These are phyloP conservation scores for Sphaceloma murrayae DNA, from an alignment of 2,329 filamentous ascomycete genomes.

Conservation along the genomic window DNA sequence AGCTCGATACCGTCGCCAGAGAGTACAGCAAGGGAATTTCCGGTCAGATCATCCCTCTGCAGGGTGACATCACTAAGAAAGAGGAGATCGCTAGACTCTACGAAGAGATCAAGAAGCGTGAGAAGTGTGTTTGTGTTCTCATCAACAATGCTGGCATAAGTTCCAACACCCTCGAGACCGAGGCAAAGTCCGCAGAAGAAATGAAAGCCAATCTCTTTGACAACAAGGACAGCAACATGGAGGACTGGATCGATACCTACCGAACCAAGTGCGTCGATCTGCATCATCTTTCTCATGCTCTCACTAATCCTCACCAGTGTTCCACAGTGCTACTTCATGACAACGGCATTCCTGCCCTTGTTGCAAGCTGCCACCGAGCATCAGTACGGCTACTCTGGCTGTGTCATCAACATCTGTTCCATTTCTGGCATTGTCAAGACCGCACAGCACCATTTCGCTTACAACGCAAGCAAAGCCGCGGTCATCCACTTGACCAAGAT, in stretches of 20 bases:
- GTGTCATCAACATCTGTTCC: slow-evolving; percentile 39
- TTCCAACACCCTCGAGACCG: slow-evolving; percentile 31
- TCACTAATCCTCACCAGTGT: slow-evolving; percentile 38
- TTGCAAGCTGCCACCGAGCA: slow-evolving; percentile 36
- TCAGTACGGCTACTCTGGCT: slow-evolving; percentile 35
- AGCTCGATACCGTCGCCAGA: slow-evolving; percentile 39
- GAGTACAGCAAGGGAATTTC: slow-evolving; percentile 36
- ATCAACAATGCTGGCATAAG: slow-evolving; percentile 42
- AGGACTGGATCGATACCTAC: slow-evolving; percentile 36
- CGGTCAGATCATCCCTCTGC: slow-evolving; percentile 39
- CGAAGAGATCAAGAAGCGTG: slow-evolving; percentile 35
- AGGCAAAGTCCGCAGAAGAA: slow-evolving; percentile 33
- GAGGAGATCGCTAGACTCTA: slow-evolving; percentile 35
- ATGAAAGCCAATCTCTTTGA: slow-evolving; percentile 38
- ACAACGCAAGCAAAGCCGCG: slow-evolving; percentile 43
- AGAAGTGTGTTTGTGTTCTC: slow-evolving; percentile 38
- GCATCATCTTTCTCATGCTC: neutral
- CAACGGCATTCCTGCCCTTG: slow-evolving; percentile 38
- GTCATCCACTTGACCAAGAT: slow-evolving; percentile 47
- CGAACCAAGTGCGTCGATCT: slow-evolving; percentile 1
- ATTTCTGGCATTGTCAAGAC: slow-evolving; percentile 40
- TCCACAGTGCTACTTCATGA: slow-evolving; percentile 41
- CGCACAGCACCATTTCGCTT: slow-evolving; percentile 39
- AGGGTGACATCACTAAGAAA: slow-evolving; percentile 37
- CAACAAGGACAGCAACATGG: slow-evolving; percentile 31